A percentile compares a stretch with the other conserved stretches of the same genome.
phyloP scores from a whole-genome alignment of 116 monocot genomes.

The Thalassia testudinum region DNA sequence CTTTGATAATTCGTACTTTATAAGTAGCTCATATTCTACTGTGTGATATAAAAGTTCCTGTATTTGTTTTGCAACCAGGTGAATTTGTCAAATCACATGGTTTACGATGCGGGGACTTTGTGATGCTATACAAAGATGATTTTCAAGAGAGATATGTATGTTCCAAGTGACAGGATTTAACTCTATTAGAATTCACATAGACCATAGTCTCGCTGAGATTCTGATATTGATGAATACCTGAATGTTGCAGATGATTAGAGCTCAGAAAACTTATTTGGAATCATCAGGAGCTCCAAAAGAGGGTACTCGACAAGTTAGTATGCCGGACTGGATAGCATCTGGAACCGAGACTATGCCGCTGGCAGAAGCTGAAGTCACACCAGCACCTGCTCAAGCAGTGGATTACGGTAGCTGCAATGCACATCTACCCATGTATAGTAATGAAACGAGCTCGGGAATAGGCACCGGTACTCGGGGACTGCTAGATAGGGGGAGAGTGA shows the following conservation, averaged over 20 bases:
- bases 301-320: background rate
- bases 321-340: too few species aligned
- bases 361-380: too few species aligned
- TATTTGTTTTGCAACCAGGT: slow-evolving; percentile 21
- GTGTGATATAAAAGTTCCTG: background rate
- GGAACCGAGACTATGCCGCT: too few species aligned
- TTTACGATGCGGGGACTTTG: slow-evolving; percentile 56
- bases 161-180: background rate
- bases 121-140: slow-evolving; percentile 84
- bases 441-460: too few species aligned
- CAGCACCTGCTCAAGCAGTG: too few species aligned
- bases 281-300: background rate
- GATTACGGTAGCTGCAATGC: too few species aligned
- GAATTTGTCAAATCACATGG: slow-evolving; percentile 55
- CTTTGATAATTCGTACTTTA: background rate
- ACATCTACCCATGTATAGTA: too few species aligned
- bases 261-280: slow-evolving; percentile 26
- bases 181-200: too few species aligned
- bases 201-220: background rate
- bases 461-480: too few species aligned
- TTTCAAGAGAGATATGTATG: slow-evolving; percentile 49
- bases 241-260: slow-evolving; percentile 40
- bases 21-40: background rate
- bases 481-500: too few species aligned
- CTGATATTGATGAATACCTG: background rate